Base-by-base conservation (phyloP, 1,284 basidiomycete species). In the Lentinula novae-zelandiae region DNA sequence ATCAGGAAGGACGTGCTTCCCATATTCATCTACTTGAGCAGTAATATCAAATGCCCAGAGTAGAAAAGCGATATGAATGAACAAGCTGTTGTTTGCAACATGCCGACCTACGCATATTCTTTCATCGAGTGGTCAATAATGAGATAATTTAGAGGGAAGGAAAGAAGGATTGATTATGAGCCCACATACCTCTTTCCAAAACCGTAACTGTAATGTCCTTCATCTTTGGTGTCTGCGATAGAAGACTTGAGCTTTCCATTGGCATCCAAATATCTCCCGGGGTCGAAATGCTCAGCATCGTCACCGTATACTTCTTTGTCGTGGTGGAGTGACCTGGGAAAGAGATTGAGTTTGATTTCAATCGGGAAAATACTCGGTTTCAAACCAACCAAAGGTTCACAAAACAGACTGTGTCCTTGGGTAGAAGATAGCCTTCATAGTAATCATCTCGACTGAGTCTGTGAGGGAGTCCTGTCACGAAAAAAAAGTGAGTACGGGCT, bases 201-300 rank as follows among this genome's bases (percentile, higher is more conserved):
- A 7, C 64, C 67, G 49, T 55, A 68, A 10, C 65, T 60, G 42
- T 63, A 60, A 52, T 68, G 67, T 13, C 62, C 55, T 57, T 67
- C 66, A 10, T 64, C 64, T 20, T 65, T 60, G 13, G 63, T 64
- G 38, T 65, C 64, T 20, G 33, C 33, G 27, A 53, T 20, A 7
- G 62, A 40, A 5, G 58, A 40, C 10, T 52, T 53, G 36, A 65
- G 36, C 13, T 58, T 57, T 5, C 66, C 65, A 2, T 65, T 46
- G 12, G 20, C 33, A 42, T 63, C 42, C 5, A 65, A 53, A 36
- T 57, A 60, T 8, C 66, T 46, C 13, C 53, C 58, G 17, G 66
- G 66, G 12, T 52, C 52, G 53, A 67, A 64, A 9, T 60, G 48
- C 8, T 64, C 63, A 10, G 62, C 66, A 42, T 67, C 63, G 15